phyloP scores from a whole-genome alignment of 2,329 filamentous ascomycete species.

The Botrytis porri region DNA sequence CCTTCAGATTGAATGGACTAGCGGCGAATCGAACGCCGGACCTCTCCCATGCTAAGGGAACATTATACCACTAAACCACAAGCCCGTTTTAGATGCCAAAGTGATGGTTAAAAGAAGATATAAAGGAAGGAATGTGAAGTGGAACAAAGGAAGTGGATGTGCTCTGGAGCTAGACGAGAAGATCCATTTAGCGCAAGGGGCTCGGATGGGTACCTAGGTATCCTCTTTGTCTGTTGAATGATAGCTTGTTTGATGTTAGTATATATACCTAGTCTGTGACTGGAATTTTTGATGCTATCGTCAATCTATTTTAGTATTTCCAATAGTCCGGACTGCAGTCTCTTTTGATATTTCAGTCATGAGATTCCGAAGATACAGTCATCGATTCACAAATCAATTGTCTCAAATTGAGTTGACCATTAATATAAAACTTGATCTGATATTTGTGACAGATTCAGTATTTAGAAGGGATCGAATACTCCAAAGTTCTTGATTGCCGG shows the following conservation, averaged over 20 bases:
- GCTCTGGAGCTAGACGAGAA: not conserved
- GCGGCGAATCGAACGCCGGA: not conserved
- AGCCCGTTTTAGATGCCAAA: not conserved
- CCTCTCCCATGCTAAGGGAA: not conserved
- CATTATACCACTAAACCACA: conserved; percentile 4
- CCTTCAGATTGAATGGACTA: not conserved
- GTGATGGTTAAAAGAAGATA: rapidly evolving
- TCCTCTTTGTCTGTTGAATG: not conserved
- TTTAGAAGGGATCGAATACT: rapidly evolving
- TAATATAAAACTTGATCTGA: not conserved
- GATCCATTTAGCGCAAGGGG: not conserved
- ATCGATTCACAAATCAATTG: not conserved
- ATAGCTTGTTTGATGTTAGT: not conserved
- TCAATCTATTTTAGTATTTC: not conserved
- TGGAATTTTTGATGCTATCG: not conserved
- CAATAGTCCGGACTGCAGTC: not conserved
- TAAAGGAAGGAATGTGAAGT: not conserved
- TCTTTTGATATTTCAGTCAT: not conserved
- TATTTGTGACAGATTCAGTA: not conserved
- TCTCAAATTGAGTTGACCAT: not conserved
- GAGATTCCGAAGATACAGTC: not conserved
- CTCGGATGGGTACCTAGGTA: not conserved
- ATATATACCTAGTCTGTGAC: not conserved
- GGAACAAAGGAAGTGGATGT: not conserved
- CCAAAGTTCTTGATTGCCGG: not conserved